A percentile compares a stretch with the other conserved stretches of the same genome.
Evolutionary conservation across 768 basidiomycete genomes (phyloP).

Genomic region (Amylocystis lapponica): DNA sequence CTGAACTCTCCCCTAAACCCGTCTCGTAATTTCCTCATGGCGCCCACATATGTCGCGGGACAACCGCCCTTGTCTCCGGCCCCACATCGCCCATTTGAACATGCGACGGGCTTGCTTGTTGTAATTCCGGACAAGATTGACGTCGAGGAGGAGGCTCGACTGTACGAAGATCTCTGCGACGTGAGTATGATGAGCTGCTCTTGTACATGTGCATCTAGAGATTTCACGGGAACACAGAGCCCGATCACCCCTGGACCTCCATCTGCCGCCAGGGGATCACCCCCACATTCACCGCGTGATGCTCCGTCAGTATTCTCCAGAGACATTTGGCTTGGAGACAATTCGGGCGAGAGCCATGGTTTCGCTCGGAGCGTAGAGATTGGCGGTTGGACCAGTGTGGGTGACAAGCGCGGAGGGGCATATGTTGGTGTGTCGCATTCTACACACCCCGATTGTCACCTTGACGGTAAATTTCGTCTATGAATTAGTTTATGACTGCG

Average conservation of each 20-base stretch:
- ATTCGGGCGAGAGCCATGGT: slow-evolving; percentile 42
- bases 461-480: no score
- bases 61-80: background rate
- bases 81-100: slow-evolving; percentile 39
- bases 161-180: slow-evolving; percentile 61
- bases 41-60: background rate
- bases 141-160: slow-evolving; percentile 58
- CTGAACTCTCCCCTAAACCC: no score
- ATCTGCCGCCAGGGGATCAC: slow-evolving; percentile 5
- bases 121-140: slow-evolving; percentile 55
- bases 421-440: slow-evolving; percentile 49
- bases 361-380: slow-evolving; percentile 66
- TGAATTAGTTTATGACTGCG: slow-evolving; percentile 58
- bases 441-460: background rate
- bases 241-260: slow-evolving; percentile 7
- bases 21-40: background rate
- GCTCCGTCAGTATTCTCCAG: slow-evolving; percentile 55
- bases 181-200: slow-evolving; percentile 27
- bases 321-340: slow-evolving; percentile 68
- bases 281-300: slow-evolving; percentile 9
- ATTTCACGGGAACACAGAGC: background rate
- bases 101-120: slow-evolving; percentile 43
- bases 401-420: slow-evolving; percentile 55
- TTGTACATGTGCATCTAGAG: background rate
- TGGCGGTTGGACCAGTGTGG: slow-evolving; percentile 67